Base-by-base conservation (phyloP, 768 basidiomycete genomes). In the Pulveroboletus ravenelii region DNA sequence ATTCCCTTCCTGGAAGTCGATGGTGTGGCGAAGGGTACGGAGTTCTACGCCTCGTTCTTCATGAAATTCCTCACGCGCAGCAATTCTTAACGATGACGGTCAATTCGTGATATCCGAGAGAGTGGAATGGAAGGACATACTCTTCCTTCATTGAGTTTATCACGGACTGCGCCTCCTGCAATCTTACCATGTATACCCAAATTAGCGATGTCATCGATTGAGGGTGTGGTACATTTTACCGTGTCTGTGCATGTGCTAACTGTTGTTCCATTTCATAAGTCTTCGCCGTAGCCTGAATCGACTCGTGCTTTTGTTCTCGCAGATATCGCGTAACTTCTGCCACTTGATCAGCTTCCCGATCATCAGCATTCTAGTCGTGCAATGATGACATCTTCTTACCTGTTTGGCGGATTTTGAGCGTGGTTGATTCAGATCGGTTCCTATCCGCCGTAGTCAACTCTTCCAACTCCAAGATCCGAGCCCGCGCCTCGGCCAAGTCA, bases 401-500 rank as follows among this genome's bases (percentile, higher is more conserved):
- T 3, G 68, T 55, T 41, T 69, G 63, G 31, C 49, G 54, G 36
- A 67, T 56, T 27, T 62, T 57, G 29, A 60, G 47, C 3, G 58
- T 41, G 29, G 56, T 56, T 25, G 54, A 54, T 37, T 65, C 54
- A 18, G 56, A 51, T 41, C 47, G 54, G 34, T 62, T 56, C 51
- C 36, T 63, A 29, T 70, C 66, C 25, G 48, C 51, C 30, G 37
- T 51, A 45, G 45, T 43, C 37, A 43, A 47, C 5, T 45, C 57
- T 54, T 77, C 75, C 7, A 77, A 59, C 27, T 77, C 74, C 5
- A 57, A 41, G 13, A 72, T 57, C 10, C 72, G 73, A 36, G 60
- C 56, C 48, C 67, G 74, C 1, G 74, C 68, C 52, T 76, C 75
- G n/a, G 70, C 62, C 3, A 78, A 56, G 35, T 77, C 74, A 6